These are phyloP conservation scores for Penicillium chermesinum DNA, from an alignment of 495 filamentous ascomycete species.

Conservation along the genomic window DNA sequence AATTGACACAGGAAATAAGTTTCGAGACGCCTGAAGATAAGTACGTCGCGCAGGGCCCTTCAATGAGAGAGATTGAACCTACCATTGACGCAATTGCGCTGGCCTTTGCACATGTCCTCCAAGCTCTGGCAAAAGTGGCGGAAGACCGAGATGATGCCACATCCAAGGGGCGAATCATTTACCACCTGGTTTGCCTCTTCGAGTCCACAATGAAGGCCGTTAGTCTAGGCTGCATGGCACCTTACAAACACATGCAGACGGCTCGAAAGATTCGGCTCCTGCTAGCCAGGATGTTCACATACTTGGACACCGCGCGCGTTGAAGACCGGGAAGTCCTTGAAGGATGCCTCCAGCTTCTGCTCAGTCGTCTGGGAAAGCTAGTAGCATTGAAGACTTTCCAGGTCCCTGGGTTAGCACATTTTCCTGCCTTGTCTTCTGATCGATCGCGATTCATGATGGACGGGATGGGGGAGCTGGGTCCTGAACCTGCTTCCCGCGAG, in stretches of 20 bases:
- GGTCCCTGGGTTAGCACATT: slow-evolving; percentile 20
- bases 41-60: too few species aligned
- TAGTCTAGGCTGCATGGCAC: slow-evolving; percentile 20
- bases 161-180: slow-evolving; percentile 26
- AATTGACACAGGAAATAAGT: too few species aligned
- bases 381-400: slow-evolving; percentile 37
- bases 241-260: slow-evolving; percentile 13
- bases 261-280: slow-evolving; percentile 16
- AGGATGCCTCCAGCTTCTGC: slow-evolving; percentile 32
- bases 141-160: slow-evolving; percentile 7
- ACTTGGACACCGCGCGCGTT: slow-evolving; percentile 18
- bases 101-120: slow-evolving; percentile 21
- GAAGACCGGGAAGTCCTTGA: slow-evolving; percentile 33
- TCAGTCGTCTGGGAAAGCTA: slow-evolving; percentile 33
- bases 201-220: slow-evolving; percentile 32
- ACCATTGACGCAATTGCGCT: slow-evolving; percentile 20
- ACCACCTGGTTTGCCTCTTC: slow-evolving; percentile 39
- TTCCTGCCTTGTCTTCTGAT: too few species aligned
- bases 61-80: slow-evolving; percentile 9
- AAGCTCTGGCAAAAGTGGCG: slow-evolving; percentile 32
- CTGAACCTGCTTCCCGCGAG: too few species aligned
- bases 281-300: slow-evolving; percentile 26
- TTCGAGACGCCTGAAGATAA: too few species aligned
- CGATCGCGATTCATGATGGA: too few species aligned
- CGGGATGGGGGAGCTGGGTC: too few species aligned